phyloP scores from a whole-genome alignment of 148 eudicot species.

The Tetragonia tetragonoides region DNA sequence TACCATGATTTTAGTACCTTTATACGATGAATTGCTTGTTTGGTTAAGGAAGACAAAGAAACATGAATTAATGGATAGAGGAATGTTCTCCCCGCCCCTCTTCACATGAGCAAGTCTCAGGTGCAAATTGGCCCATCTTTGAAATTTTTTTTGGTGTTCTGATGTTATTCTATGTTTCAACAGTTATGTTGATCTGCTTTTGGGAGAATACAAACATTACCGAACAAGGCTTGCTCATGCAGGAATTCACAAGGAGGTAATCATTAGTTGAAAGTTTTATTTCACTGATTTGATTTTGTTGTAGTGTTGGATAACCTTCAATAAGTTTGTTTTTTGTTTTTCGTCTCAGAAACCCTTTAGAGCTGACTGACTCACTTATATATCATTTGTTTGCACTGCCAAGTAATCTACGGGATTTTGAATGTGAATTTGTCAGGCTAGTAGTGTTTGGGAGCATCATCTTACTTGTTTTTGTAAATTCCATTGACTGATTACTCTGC shows the following conservation, averaged over 20 bases:
- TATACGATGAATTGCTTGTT: neutral
- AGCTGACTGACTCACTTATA: neutral
- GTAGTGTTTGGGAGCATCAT: neutral
- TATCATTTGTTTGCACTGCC: neutral
- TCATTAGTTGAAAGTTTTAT: conserved; percentile 1
- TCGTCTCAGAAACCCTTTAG: neutral
- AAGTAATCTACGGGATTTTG: neutral
- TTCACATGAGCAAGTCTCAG: neutral
- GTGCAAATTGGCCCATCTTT: neutral
- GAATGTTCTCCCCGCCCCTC: neutral
- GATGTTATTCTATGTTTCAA: conserved; percentile 21
- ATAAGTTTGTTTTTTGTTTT: neutral
- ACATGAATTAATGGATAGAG: neutral
- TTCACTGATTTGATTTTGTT: neutral
- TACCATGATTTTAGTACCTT: neutral
- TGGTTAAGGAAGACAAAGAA: neutral
- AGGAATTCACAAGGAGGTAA: conserved; percentile 81
- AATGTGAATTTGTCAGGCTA: neutral
- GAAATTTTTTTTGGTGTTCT: conserved; percentile 6
- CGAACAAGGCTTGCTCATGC: conserved; percentile 90
- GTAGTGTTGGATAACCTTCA: neutral
- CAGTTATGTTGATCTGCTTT: conserved; percentile 89
- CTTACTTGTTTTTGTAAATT: neutral
- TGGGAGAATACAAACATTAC: conserved; percentile 95
- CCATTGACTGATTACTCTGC: too few relatives aligned